Evolutionary conservation across 2,329 filamentous ascomycete species (phyloP), one percentile per base, ranked within the genome.

Genomic region (Ceratocystis variospora): DNA sequence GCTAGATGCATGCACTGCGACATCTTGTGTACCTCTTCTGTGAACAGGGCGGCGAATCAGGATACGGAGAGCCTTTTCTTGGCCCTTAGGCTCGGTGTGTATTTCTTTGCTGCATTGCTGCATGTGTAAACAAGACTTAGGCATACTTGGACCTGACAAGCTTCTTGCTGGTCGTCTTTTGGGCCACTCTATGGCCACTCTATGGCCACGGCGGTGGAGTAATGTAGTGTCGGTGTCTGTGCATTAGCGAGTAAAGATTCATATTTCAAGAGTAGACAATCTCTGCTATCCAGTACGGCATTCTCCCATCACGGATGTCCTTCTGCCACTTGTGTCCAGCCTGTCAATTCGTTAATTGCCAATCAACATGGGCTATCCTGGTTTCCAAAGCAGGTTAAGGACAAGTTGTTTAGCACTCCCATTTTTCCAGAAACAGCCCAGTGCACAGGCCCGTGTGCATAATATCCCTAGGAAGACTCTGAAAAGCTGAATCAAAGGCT

Each of bases 41-140:
- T 31, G n/a, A 59, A 15, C 55, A 59, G 31, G 55, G 55, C 55
- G 55, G 55, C 55, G 28, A 59, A 59, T 59, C 55, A 59, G 5
- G 25, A 33, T n/a, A 15, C 28, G 7, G 55, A 7, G 28, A 55
- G 25, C 22, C 15, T 37, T 37, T 59, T 59, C 28, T 59, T 6
- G 10, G 19, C 15, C 48, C 28, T 59, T 31, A 2, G 28, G 55
- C 55, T 59, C 15, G 15, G 31, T 17, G n/a, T 19, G 53, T 33
- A 57, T 15, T n/a, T 2, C 12, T 57, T 15, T 33, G 5, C 12
- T 57, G 15, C 22, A 53, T 22, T 53, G 48, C 53, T 31, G 28
- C 19, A 31, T 57, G 31, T 53, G n/a, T 5, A 50, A 19, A 50
- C 19, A 22, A 50, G 17, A 59, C 15, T 59, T 59, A 12, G 55